These are phyloP conservation scores for Phaseolus coccineus DNA, from an alignment of 331 rosid genomes.

Conservation along the genomic window DNA sequence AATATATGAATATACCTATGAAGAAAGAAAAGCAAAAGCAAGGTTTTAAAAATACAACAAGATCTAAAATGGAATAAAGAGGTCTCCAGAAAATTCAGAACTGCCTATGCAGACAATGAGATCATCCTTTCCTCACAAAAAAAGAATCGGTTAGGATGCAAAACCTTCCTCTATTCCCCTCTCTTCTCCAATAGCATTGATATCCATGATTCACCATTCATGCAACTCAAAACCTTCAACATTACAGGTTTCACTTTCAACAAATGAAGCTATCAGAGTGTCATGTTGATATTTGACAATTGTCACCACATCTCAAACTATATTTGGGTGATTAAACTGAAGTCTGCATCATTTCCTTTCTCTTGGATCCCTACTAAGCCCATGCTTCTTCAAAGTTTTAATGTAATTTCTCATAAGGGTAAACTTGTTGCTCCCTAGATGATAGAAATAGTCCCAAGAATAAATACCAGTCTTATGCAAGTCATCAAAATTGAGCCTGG, in stretches of 20 bases:
- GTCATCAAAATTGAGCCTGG: constrained; percentile 84
- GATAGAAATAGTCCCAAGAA: constrained; percentile 82
- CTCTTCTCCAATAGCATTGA: not conserved
- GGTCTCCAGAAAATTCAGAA: constrained; percentile 22
- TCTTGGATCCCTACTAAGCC: constrained; percentile 78
- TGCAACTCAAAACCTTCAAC: constrained; percentile 34
- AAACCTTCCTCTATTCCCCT: not conserved
- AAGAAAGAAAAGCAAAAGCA: not conserved
- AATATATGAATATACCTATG: not conserved
- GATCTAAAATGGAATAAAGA: constrained; percentile 33
- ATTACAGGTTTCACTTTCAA: constrained; percentile 32
- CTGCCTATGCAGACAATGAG: constrained; percentile 18
- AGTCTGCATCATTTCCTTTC: constrained; percentile 64
- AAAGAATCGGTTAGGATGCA: not conserved
- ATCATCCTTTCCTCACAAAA: constrained; percentile 1
- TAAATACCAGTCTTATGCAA: constrained; percentile 87
- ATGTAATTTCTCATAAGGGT: constrained; percentile 74
- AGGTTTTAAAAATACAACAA: not conserved
- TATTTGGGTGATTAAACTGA: constrained; percentile 10
- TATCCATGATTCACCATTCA: constrained; percentile 21
- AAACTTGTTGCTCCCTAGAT: constrained; percentile 78
- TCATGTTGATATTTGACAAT: not conserved
- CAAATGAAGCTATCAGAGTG: constrained; percentile 38
- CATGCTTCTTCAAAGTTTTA: constrained; percentile 69
- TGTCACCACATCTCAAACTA: constrained; percentile 42